A percentile compares a stretch with the other conserved stretches of the same genome.
phyloP scores from a whole-genome alignment of 305 asterid genomes.

The Ajuga reptans region DNA sequence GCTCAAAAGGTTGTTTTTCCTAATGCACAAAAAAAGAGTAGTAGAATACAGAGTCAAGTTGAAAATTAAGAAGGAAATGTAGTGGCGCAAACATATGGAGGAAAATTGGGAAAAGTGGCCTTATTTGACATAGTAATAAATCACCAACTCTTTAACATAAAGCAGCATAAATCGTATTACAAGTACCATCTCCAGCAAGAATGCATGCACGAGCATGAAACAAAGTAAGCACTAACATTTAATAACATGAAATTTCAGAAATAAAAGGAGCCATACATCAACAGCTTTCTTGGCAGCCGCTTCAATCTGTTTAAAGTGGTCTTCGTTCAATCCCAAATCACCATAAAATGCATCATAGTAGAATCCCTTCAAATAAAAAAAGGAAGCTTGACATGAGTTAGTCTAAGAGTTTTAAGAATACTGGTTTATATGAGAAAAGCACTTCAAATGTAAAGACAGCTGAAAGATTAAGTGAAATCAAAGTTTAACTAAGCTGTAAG shows the following conservation, averaged over 20 bases:
- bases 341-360: slow-evolving; percentile 94
- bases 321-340: slow-evolving; percentile 79
- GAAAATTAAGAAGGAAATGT: not conserved
- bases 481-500: not conserved
- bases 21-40: slow-evolving; percentile 25
- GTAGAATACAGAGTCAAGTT: not conserved
- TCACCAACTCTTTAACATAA: slow-evolving; percentile 3
- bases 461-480: not conserved
- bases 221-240: slow-evolving; percentile 10
- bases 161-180: not conserved
- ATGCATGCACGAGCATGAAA: slow-evolving; percentile 15
- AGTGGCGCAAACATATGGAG: not conserved
- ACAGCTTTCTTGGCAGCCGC: slow-evolving; percentile 73
- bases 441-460: not conserved
- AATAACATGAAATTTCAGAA: slow-evolving; percentile 11
- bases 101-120: not conserved
- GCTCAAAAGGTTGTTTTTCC: slow-evolving; percentile 92
- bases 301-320: slow-evolving; percentile 71
- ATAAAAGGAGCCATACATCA: slow-evolving; percentile 42
- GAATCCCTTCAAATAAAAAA: slow-evolving; percentile 55
- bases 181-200: not conserved
- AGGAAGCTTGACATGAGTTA: slow-evolving; percentile 12
- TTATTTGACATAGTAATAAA: not conserved
- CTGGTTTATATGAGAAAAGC: not conserved
- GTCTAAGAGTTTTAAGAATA: not conserved